Evolutionary conservation across 129 eudicot genomes (phyloP).

Genomic region (Dittrichia graveolens): DNA sequence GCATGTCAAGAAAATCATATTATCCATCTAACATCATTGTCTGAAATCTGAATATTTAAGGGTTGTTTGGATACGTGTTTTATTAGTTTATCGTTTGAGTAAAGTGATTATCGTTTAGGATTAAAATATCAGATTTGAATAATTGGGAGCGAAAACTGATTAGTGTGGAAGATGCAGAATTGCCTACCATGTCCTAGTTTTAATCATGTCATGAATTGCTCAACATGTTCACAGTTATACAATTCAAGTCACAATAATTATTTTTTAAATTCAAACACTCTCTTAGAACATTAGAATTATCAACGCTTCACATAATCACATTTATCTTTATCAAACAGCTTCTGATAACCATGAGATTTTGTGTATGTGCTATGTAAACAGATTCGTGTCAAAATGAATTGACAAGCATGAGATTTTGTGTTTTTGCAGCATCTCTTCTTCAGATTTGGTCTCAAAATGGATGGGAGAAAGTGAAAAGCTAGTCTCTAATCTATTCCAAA

Average conservation of each 20-base stretch:
- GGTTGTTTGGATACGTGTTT: neutral
- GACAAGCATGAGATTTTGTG: conserved; percentile 19
- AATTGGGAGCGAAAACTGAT: neutral
- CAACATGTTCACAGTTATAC: neutral
- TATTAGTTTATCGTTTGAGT: neutral
- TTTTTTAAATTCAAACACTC: neutral
- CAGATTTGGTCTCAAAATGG: conserved; percentile 76
- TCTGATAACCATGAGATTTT: neutral
- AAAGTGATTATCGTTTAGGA: neutral
- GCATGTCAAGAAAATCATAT: neutral
- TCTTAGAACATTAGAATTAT: too few relatives aligned
- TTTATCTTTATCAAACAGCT: conserved; percentile 5
- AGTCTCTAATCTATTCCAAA: conserved; percentile 65
- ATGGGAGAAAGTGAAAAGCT: conserved; percentile 82
- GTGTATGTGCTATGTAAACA: conserved; percentile 17
- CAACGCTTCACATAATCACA: too few relatives aligned
- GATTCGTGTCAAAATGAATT: conserved; percentile 4
- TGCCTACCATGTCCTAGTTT: neutral
- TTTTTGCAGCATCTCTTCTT: conserved; percentile 58
- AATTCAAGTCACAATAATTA: neutral
- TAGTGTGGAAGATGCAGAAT: neutral
- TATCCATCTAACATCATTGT: neutral
- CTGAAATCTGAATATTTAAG: neutral
- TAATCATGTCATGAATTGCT: neutral
- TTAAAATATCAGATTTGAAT: neutral